phyloP scores from a whole-genome alignment of 1,284 basidiomycete genomes.

The Gomphus bonarii region DNA sequence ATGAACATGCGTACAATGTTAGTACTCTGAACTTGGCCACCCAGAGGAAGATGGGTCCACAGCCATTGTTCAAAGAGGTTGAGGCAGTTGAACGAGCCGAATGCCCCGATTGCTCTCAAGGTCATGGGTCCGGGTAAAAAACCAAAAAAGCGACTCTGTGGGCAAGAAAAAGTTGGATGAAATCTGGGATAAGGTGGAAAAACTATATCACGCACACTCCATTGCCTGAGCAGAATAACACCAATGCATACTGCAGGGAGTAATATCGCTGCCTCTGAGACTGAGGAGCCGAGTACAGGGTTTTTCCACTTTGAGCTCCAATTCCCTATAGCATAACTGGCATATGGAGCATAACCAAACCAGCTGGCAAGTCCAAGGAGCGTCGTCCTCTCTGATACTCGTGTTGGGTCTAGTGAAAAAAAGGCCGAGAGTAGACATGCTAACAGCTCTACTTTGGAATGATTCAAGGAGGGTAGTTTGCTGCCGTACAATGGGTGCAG shows the following conservation, averaged over 20 bases:
- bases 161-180: neutral
- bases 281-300: conserved; percentile 45
- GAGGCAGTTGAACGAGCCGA: conserved; percentile 1
- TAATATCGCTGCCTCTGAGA: conserved; percentile 45
- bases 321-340: conserved; percentile 51
- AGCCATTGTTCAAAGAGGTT: conserved; percentile 1
- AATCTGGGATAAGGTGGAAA: neutral
- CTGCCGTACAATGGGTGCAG: conserved; percentile 8
- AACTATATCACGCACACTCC: conserved; percentile 29
- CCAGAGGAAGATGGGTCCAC: conserved; percentile 6
- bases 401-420: neutral
- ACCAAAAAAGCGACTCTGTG: neutral
- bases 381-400: conserved; percentile 16
- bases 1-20: conserved; percentile 6
- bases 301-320: conserved; percentile 42
- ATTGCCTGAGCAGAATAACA: conserved; percentile 30
- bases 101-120: conserved; percentile 6
- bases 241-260: conserved; percentile 43
- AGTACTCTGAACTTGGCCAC: conserved; percentile 8
- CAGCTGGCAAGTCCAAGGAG: conserved; percentile 32
- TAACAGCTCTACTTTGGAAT: neutral
- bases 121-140: conserved; percentile 10
- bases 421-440: conserved; percentile 1
- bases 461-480: neutral
- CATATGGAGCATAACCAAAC: conserved; percentile 45